Evolutionary conservation across 805 yeast genomes (phyloP).

Genomic region (Sugiyamaella smithiae): DNA sequence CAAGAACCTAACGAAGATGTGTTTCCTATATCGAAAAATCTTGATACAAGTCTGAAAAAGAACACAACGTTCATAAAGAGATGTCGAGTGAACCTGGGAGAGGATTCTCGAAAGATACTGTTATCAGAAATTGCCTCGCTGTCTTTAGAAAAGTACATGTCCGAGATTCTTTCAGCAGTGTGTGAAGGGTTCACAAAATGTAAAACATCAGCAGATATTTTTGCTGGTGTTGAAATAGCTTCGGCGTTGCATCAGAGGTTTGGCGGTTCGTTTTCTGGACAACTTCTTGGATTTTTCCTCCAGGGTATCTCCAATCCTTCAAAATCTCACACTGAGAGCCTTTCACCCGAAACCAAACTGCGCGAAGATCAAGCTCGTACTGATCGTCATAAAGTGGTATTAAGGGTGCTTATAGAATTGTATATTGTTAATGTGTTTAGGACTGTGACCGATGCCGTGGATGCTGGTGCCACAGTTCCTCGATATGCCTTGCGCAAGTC

Average conservation of each 20-base stretch:
- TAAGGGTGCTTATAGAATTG: slow-evolving; percentile 57
- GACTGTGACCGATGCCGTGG: slow-evolving; percentile 42
- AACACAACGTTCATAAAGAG: slow-evolving; percentile 76
- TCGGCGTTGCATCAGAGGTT: slow-evolving; percentile 80
- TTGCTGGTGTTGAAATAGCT: slow-evolving; percentile 62
- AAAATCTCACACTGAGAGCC: slow-evolving; percentile 20
- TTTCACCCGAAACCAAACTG: slow-evolving; percentile 32
- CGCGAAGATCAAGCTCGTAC: slow-evolving; percentile 46
- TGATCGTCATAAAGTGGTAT: slow-evolving; percentile 44
- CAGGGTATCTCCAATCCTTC: slow-evolving; percentile 27
- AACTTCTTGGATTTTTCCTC: slow-evolving; percentile 39
- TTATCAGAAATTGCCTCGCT: slow-evolving; percentile 60
- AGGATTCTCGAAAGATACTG: slow-evolving; percentile 48
- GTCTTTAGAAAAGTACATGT: slow-evolving; percentile 68
- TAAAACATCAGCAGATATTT: slow-evolving; percentile 53
- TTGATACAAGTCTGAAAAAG: slow-evolving; percentile 75
- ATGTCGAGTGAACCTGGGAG: slow-evolving; percentile 53
- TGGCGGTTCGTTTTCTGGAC: slow-evolving; percentile 48
- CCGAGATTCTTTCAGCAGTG: slow-evolving; percentile 62
- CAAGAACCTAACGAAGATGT: slow-evolving; percentile 17
- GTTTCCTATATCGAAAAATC: slow-evolving; percentile 17
- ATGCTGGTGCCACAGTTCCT: slow-evolving; percentile 38
- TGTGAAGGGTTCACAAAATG: slow-evolving; percentile 59
- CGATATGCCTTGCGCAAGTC: slow-evolving; percentile 36
- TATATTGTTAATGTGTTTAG: slow-evolving; percentile 56